Base-by-base conservation (phyloP, 768 basidiomycete species). In the Naganishia friedmannii region DNA sequence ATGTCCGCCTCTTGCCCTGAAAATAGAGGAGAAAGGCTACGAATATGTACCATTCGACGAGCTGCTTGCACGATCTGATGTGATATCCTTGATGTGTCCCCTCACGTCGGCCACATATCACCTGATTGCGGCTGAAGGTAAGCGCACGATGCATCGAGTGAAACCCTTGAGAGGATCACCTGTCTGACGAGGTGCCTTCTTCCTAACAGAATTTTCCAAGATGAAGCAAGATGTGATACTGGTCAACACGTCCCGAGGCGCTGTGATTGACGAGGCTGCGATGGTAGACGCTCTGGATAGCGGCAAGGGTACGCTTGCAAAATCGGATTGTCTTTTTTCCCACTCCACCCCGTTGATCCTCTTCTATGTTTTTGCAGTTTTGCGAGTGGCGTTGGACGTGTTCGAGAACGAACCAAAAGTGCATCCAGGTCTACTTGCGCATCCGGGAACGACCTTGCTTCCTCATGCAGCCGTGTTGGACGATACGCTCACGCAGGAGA, bases 191-290 rank as follows among this genome's bases (percentile, higher is more conserved):
- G 3, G 23, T 1, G 12, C n/a, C 10, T 88, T 93, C 0, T 87
- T 87, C 13, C 89, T 90, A 79, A 86, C 85, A 74, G 87, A 87
- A 84, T 91, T 95, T 68, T 83, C 88, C 58, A 83, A 84, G 74
- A 83, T 95, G 83, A 93, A 90, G 83, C 86, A 85, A 53, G 90
- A 90, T 5, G 85, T 87, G 2, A 85, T 92, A 66, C 85, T 94
- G 75, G 86, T 93, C 71, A 93, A 93, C 80, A 93, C 92, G 2
- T 91, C 92, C 26, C 83, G 93, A n/a, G 93, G 93, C 13, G 93
- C 90, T 76, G 87, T 95, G 29, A 85, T 96, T 39, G 90, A 95
- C 72, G 92, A 95, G 81, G 87, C 86, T 7, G 93, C 91, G 4
- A 84, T 97, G 83, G 90, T 95, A 71, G 85, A 85, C 32, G 92